A percentile compares a stretch with the other conserved stretches of the same genome.
phyloP scores from a whole-genome alignment of 345 rosid genomes.

The Xanthoceras sorbifolium region DNA sequence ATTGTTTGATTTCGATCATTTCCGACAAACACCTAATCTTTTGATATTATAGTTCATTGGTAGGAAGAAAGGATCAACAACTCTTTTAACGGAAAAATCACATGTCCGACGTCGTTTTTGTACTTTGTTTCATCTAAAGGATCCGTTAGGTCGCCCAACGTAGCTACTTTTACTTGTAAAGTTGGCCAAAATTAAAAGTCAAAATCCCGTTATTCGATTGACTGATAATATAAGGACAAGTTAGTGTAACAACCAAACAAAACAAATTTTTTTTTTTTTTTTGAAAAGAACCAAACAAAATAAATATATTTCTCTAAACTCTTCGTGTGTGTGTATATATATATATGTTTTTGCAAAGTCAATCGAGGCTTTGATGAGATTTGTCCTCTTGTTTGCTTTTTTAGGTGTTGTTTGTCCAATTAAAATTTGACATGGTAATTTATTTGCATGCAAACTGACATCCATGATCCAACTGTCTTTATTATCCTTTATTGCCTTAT shows the following conservation, averaged over 20 bases:
- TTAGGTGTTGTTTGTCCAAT: constrained; percentile 1
- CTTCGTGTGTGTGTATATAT: no score
- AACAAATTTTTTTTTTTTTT: no score
- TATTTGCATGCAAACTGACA: background rate
- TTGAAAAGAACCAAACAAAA: no score
- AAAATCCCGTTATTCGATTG: background rate
- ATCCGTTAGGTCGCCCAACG: constrained; percentile 4
- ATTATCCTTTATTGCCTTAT: no score
- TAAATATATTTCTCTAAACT: no score
- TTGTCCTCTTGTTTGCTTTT: constrained; percentile 11
- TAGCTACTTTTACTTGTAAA: background rate
- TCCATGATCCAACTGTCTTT: background rate
- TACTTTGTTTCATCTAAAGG: background rate
- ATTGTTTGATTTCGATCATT: no score
- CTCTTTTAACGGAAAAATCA: background rate
- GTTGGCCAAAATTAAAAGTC: background rate
- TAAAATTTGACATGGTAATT: background rate
- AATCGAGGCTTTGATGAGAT: background rate
- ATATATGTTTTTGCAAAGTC: constrained; percentile 12
- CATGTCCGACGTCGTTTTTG: background rate
- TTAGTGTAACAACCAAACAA: background rate
- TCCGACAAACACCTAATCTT: no score
- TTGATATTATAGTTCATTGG: no score
- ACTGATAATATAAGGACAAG: background rate
- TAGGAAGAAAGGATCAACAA: constrained; percentile 8